Evolutionary conservation across 192 early-diverging fungal species (phyloP), one percentile per base, ranked within the genome.

Genomic region (Pilobolus umbonatus): DNA sequence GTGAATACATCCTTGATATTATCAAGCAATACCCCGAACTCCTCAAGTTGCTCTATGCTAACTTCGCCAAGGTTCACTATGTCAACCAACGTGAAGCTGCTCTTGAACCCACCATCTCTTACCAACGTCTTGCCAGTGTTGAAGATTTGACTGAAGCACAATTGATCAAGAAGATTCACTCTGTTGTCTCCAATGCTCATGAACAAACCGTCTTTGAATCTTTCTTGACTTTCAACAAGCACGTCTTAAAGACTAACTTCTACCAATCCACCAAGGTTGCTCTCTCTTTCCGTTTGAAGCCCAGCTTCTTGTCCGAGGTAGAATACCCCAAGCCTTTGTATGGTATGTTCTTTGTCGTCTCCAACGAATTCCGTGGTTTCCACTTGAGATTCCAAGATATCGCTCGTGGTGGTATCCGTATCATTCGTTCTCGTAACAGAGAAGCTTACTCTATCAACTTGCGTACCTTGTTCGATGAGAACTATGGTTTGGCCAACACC

Each of bases 231-330:
- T 97, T 98, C 78, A 98, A 98, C 83, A 83, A 88, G 75, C 90
- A 95, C 72, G 90, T 97, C 22, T 83, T 97, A 62, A 98, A 98
- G 85, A 98, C 96, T 74, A 98, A 98, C 85, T 97, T 98, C 65
- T 98, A 97, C 81, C 94, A 98, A 78, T 88, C 94, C 25, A 96
- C 96, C 69, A 98, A 98, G 86, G 96, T 98, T 12, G 96, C 96
- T 30, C 84, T 98, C 21, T 96, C 94, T 26, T 98, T 98, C 89
- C 86, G 96, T 57, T 79, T 98, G 80, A 88, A 97, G 60, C 88
- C 96, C 8, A 60, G 80, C 19, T 97, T 98, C 78, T 80, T 98
- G 64, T 93, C 95, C 12, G 85, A 82, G 31, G 88, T 96, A 55
- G 96, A 98, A 80, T 98, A 96, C 80, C 95, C 95, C 21, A 80